Evolutionary conservation across 192 early-diverging fungal genomes (phyloP), one percentile per base, ranked within the genome.

Genomic region (Backusella psychrophila): DNA sequence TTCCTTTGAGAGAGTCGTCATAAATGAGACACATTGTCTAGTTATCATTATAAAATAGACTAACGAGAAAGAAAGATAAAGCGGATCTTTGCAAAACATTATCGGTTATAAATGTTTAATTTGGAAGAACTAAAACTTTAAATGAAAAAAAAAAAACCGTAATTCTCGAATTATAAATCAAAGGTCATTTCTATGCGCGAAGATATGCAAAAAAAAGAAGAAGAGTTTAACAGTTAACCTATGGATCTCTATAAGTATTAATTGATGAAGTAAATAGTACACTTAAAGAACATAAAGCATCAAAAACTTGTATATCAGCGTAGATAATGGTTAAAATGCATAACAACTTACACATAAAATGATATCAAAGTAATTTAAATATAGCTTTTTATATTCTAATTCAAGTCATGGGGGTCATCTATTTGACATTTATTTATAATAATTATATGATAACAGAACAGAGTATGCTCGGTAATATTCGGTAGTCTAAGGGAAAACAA

Each of bases 381-480:
- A 63, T 63, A 63, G 56, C 4, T 29, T 63, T 38, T 69, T 21
- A 41, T 19, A 39, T 69, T 21, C 7, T 34, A 35, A 33, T 38
- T 38, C n/a, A 69, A 69, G 38, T 69, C 38, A 41, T 69, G 36
- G 68, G 68, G 23, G 21, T 41, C 21, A 67, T 21, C 23, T 36
- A 69, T 69, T 69, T 69, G 68, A 69, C 68, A 41, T n/a, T 69
- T 69, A 38, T 69, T 69, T 69, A 39, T 69, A 69, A 35, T 31
- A 33, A 35, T 35, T 67, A 67, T 19, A 36, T 69, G n/a, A 21
- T 69, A 39, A 19, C 19, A 69, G n/a, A 38, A 68, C 31, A 68
- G 36, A 68, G 33, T 68, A 68, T 34, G 66, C 35, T 33, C 17
- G 31, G 31, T 41, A 23, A 21, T 35, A 69, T 69, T 49, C 4